Base-by-base conservation (phyloP, 2,329 filamentous ascomycete species). In the Pyricularia grisea region DNA sequence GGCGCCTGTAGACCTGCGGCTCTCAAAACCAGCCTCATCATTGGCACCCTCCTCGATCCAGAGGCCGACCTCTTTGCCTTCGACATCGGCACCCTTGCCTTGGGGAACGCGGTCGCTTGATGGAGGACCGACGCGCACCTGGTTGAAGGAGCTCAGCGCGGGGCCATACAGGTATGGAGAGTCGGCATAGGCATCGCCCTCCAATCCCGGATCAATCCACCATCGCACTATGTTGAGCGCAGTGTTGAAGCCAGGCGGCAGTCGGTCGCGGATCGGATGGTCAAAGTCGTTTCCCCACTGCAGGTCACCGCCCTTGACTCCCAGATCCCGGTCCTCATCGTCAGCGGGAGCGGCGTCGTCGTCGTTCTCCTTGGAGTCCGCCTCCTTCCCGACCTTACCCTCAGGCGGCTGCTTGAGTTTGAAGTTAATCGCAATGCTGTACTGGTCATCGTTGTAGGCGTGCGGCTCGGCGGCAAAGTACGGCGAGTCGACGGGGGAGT, bases 231-330 rank as follows among this genome's bases (percentile, higher is more conserved):
- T 90, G 68, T 88, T 89, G 79, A 97, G 88, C 0, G 93, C 94
- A 11, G 92, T 90, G 76, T 88, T 88, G 79, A 97, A 97, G 0
- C 94, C 93, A 0, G 92, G 92, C 0, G 95, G 94, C 1, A 99
- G 83, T 20, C 89, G 87, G 76, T 97, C 91, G 33, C 93, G 87
- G 73, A 99, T 95, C 0, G 95, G 92, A 67, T 91, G 87, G 75
- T 97, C 94, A 77, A 98, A 97, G 82, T 97, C 93, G 78, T 98
- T 98, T 61, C 94, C 95, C 74, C 97, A 97, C 68, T 97, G 88
- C 2, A 99, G 83, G 71, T 96, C 89, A 30, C 86, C 79, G 64
- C 88, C 93, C 3, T 84, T 83, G 69, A 97, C 88, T 50, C 85
- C 84, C 79, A 79, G 70, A 2, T 72, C 71, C 0, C 70, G 71